These are phyloP conservation scores for Colletotrichum somersetense DNA, from an alignment of 2,329 filamentous ascomycete genomes.

Conservation along the genomic window DNA sequence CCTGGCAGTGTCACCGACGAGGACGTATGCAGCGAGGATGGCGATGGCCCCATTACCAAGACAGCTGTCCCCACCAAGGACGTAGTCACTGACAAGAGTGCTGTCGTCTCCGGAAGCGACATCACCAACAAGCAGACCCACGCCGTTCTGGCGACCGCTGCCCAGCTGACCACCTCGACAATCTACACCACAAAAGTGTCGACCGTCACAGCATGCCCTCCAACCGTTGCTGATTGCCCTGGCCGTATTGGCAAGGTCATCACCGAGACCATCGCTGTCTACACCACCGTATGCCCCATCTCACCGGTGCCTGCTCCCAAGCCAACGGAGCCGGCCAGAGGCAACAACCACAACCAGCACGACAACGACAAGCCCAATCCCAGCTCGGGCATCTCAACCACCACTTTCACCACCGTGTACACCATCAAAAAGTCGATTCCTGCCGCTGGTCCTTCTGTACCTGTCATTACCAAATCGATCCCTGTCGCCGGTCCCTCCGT, in stretches of 20 bases:
- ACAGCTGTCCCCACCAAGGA: constrained; percentile 5
- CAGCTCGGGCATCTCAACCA: constrained; percentile 45
- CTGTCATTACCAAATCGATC: constrained; percentile 26
- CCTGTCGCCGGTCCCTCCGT: constrained; percentile 8
- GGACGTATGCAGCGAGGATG: constrained; percentile 35
- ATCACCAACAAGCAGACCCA: constrained; percentile 10
- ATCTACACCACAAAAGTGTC: constrained; percentile 58
- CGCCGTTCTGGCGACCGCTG: constrained; percentile 29
- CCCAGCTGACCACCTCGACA: constrained; percentile 51
- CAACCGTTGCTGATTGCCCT: constrained; percentile 56
- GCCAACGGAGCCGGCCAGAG: constrained; percentile 30
- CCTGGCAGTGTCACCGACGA: constrained; percentile 5
- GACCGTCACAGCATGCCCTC: constrained; percentile 68
- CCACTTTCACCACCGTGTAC: constrained; percentile 58
- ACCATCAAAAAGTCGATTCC: constrained; percentile 64
- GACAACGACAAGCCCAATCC: background rate
- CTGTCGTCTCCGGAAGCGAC: too few species aligned
- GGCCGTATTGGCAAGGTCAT: constrained; percentile 51
- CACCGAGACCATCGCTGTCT: constrained; percentile 51
- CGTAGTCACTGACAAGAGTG: constrained; percentile 16
- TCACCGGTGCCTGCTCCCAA: constrained; percentile 36
- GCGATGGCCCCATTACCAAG: constrained; percentile 16
- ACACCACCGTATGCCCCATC: constrained; percentile 60
- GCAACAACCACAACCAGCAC: constrained; percentile 10
- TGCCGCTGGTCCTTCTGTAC: background rate